These are phyloP conservation scores for Cerrena zonata DNA, from an alignment of 1,284 basidiomycete genomes.

Conservation along the genomic window DNA sequence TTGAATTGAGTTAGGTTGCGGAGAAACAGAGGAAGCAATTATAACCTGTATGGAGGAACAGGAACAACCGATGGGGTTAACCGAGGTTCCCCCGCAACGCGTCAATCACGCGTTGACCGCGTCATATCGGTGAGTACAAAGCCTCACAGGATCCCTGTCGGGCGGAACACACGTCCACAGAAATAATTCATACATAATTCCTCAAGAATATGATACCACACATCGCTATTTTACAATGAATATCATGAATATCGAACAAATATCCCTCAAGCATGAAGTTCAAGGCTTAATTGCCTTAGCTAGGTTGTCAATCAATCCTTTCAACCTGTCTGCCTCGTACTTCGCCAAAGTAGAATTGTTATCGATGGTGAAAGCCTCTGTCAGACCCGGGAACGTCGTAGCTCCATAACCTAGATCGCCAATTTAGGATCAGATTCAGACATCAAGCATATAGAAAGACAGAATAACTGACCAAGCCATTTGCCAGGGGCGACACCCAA, in stretches of 20 bases:
- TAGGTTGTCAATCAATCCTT: constrained; percentile 42
- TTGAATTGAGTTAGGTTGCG: neutral
- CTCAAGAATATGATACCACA: neutral
- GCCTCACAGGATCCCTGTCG: too few relatives aligned
- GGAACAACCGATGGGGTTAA: neutral
- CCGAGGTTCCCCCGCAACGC: constrained; percentile 1
- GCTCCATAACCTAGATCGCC: constrained; percentile 70
- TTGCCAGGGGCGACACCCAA: constrained; percentile 88
- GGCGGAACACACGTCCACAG: too few relatives aligned
- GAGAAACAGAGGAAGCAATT: neutral
- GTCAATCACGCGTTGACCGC: neutral
- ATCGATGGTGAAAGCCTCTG: constrained; percentile 73
- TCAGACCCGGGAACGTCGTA: constrained; percentile 79
- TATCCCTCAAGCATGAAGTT: neutral
- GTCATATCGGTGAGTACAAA: neutral
- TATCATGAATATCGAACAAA: too few relatives aligned
- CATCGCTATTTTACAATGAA: neutral
- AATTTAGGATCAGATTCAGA: too few relatives aligned
- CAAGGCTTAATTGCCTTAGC: constrained; percentile 13
- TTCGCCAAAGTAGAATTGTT: constrained; percentile 55
- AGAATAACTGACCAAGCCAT: constrained; percentile 61
- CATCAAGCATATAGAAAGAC: too few relatives aligned
- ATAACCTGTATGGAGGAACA: neutral
- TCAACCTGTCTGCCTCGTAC: constrained; percentile 61
- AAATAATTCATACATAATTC: neutral